Conservation (phyloP, 139 green algal species). For the Picochlorum sp. region DNA sequence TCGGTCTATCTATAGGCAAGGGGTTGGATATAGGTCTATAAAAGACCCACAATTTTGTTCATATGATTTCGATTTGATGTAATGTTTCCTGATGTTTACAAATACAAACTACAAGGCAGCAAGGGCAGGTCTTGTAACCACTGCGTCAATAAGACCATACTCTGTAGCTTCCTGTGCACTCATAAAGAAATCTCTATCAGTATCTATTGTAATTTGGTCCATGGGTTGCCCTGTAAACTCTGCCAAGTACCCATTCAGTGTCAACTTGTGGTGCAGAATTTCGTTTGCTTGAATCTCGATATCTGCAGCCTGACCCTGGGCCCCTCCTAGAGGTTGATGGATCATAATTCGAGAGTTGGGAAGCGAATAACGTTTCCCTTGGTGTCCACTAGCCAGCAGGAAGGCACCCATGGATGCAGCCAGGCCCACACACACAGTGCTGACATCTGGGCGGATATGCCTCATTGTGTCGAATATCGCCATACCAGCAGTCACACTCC, state of each 20-base stretch:
- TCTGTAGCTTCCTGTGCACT: conserved; percentile 85
- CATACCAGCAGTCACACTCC: conserved; percentile 94
- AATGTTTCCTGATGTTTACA: neutral
- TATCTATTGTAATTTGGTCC: conserved; percentile 91
- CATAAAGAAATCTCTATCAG: conserved; percentile 99
- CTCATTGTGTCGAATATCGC: conserved; percentile 99
- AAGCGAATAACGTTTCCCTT: conserved; percentile 94
- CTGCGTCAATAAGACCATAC: conserved; percentile 89
- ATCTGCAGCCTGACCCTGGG: conserved; percentile 96
- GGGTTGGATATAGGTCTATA: conserved; percentile 70
- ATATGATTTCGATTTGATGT: neutral
- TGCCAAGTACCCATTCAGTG: conserved; percentile 93
- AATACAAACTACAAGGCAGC: neutral
- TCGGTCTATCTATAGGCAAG: conserved; percentile 43
- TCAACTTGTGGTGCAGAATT: conserved; percentile 99
- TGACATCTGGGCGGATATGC: conserved; percentile 90
- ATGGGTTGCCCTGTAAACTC: conserved; percentile 93
- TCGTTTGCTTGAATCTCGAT: conserved; percentile 99
- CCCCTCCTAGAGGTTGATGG: conserved; percentile 96
- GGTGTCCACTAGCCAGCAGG: conserved; percentile 82
- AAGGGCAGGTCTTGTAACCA: conserved; percentile 45
- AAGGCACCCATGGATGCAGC: conserved; percentile 98
- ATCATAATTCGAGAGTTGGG: conserved; percentile 99
- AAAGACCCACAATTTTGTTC: conserved; percentile 1
- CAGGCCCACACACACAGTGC: conserved; percentile 95